Conservation (phyloP, 768 basidiomycete species). For the Phanerochaete sordida region DNA sequence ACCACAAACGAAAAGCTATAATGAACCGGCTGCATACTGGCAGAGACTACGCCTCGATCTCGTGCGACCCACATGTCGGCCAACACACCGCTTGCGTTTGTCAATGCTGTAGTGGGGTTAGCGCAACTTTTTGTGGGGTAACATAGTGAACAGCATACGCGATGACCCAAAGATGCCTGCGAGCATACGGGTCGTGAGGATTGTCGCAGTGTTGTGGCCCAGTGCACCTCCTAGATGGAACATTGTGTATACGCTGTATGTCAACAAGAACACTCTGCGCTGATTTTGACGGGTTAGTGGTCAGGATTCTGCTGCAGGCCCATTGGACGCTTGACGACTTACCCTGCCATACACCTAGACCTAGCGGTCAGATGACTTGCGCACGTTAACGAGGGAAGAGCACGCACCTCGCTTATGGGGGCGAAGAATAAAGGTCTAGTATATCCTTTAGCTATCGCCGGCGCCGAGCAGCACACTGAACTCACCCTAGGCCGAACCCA, state of each 20-base stretch:
- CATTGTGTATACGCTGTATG: slow-evolving; percentile 45
- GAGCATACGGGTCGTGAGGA: slow-evolving; percentile 50
- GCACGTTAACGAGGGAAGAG: neutral
- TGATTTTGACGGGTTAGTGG: slow-evolving; percentile 24
- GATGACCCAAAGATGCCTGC: slow-evolving; percentile 59
- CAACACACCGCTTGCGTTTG: slow-evolving; percentile 56
- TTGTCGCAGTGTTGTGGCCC: slow-evolving; percentile 41
- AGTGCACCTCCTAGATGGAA: slow-evolving; percentile 55
- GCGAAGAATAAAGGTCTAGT: slow-evolving; percentile 52
- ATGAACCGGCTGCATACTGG: too few species aligned
- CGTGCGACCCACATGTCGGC: slow-evolving; percentile 56
- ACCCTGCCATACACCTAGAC: slow-evolving; percentile 40
- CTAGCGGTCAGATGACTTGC: neutral
- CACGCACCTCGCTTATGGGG: slow-evolving; percentile 50
- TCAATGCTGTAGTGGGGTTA: slow-evolving; percentile 38
- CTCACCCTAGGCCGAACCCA: slow-evolving; percentile 57
- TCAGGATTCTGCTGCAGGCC: neutral
- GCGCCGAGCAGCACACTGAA: neutral
- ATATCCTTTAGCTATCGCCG: neutral
- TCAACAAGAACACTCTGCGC: slow-evolving; percentile 53
- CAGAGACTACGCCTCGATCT: slow-evolving; percentile 58
- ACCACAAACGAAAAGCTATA: neutral
- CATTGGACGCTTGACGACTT: slow-evolving; percentile 13
- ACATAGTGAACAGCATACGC: slow-evolving; percentile 31
- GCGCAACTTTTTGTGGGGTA: slow-evolving; percentile 2